Evolutionary conservation across 225 moss, liverwort and hornwort species (phyloP), one percentile per base, ranked within the genome.

Genomic region (Rhytidiadelphus loreus): DNA sequence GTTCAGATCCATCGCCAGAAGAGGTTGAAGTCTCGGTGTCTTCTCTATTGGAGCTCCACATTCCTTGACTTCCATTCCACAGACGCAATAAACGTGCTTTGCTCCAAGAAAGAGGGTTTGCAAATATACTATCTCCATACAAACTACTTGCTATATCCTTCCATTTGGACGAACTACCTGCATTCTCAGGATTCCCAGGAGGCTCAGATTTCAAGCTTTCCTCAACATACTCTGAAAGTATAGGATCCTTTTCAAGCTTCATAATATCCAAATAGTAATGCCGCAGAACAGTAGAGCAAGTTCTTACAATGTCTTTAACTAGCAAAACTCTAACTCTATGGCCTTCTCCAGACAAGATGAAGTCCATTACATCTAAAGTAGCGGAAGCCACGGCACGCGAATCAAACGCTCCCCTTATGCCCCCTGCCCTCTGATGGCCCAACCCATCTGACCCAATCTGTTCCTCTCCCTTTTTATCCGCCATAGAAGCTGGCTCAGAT

Each of bases 381-480:
- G 96, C 95, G 33, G 95, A 97, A 55, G 96, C 96, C 64, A 97
- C 95, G 6, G 95, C 95, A 73, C 96, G 97, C 41, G 95, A 92
- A 87, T 95, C 95, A 76, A 96, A 96, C 44, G 95, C 86, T 87
- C 96, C 96, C 87, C 93, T 91, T 72, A 97, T 96, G 76, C 97
- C 96, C 75, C 91, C 88, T 56, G 93, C 92, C 88, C 93, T 90
- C 87, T 88, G 93, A 53, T 92, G 90, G 44, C 95, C 95, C 82
- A 93, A 90, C 85, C 93, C 95, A 88, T 96, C 96, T 70, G 90
- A 86, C 46, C 85, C 95, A 80, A 43, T 72, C 88, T 93, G 91
- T 24, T 87, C 90, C 89, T 87, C 82, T 83, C 87, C 92, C 63
- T 72, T 86, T 75, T 87, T 88, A 57, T 56, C 85, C 52, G 75